Conservation (phyloP, 1,139 yeast species). For the Hansenula lynferdii region DNA sequence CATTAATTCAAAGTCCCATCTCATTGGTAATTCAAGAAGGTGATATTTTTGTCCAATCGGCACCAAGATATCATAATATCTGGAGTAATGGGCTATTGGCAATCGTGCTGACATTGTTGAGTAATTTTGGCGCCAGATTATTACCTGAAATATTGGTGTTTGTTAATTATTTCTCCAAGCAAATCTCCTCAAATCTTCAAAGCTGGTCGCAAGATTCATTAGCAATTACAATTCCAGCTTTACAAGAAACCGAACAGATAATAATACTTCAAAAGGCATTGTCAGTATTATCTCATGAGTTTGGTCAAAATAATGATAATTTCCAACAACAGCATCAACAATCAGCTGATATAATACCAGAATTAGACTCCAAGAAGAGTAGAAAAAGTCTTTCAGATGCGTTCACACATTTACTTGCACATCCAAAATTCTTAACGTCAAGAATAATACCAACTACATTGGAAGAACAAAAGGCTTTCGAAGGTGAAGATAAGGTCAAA, state of each 20-base stretch:
- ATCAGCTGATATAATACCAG: conserved; percentile 43
- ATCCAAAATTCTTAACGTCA: conserved; percentile 77
- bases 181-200: conserved; percentile 55
- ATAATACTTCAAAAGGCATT: conserved; percentile 60
- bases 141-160: conserved; percentile 65
- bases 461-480: conserved; percentile 58
- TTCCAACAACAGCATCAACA: conserved; percentile 21
- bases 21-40: conserved; percentile 67
- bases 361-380: conserved; percentile 53
- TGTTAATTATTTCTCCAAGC: conserved; percentile 58
- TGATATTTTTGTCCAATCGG: conserved; percentile 43
- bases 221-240: conserved; percentile 56
- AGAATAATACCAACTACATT: conserved; percentile 57
- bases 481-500: conserved; percentile 36
- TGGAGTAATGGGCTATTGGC: conserved; percentile 86
- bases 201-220: conserved; percentile 69
- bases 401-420: conserved; percentile 69
- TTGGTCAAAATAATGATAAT: conserved; percentile 26
- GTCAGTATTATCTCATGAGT: conserved; percentile 41
- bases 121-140: conserved; percentile 58
- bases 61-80: conserved; percentile 58
- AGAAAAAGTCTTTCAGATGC: conserved; percentile 53
- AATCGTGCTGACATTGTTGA: conserved; percentile 53
- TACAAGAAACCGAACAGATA: conserved; percentile 80
- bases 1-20: conserved; percentile 69